phyloP scores from a whole-genome alignment of 2,329 filamentous ascomycete genomes.

The Ophiostoma sp. region DNA sequence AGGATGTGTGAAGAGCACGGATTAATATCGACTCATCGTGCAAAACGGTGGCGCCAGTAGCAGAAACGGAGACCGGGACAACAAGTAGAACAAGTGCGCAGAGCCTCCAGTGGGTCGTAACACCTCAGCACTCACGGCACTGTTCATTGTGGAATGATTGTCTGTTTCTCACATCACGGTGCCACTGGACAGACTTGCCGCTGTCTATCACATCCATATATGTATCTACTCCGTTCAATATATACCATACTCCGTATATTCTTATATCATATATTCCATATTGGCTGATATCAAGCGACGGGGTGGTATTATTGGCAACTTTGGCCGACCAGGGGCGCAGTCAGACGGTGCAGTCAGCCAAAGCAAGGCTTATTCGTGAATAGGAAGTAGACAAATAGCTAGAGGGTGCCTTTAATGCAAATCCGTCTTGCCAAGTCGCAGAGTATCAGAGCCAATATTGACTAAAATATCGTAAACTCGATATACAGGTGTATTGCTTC shows the following conservation, averaged over 20 bases:
- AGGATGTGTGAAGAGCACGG: too few relatives aligned
- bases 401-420: neutral
- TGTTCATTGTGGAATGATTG: too few relatives aligned
- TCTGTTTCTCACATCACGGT: neutral
- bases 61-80: neutral
- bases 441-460: neutral
- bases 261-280: too few relatives aligned
- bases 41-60: neutral
- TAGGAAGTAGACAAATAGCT: too few relatives aligned
- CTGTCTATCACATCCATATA: neutral
- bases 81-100: neutral
- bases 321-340: neutral
- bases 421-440: neutral
- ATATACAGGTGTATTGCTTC: neutral
- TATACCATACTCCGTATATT: too few relatives aligned
- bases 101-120: neutral
- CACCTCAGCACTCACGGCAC: neutral
- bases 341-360: neutral
- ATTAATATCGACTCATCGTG: too few relatives aligned
- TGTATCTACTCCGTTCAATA: neutral
- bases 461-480: neutral
- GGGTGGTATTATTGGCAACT: neutral
- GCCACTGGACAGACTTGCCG: neutral
- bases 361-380: too few relatives aligned
- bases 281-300: neutral